Percentiles rank a stretch among this genome's conserved stretches.
Conservation (phyloP, 106 monocot genomes). For the Dendrobium chrysotoxum region DNA sequence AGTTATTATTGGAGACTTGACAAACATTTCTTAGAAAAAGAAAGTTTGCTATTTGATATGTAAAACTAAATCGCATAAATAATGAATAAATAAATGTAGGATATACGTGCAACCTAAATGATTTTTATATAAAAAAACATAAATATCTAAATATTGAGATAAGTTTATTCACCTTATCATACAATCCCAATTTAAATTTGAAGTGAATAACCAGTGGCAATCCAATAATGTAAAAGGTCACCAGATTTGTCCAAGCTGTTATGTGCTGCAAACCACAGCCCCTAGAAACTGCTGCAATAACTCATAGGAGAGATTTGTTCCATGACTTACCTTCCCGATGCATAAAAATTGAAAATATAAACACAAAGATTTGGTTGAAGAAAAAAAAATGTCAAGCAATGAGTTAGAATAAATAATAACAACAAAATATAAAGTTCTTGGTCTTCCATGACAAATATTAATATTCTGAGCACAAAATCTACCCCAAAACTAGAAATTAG, state of each 20-base stretch:
- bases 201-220: conserved; percentile 55
- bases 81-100: too few relatives aligned
- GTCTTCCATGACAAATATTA: background rate
- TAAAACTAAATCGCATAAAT: too few relatives aligned
- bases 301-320: conserved; percentile 23
- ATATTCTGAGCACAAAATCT: background rate
- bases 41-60: too few relatives aligned
- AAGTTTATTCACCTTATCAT: conserved; percentile 36
- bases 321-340: conserved; percentile 32
- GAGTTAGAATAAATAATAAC: background rate
- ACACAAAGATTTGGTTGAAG: too few relatives aligned
- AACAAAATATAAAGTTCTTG: background rate
- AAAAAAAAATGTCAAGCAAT: background rate
- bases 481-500: background rate
- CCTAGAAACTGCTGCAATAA: conserved; percentile 54
- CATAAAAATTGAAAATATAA: background rate
- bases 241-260: conserved; percentile 77
- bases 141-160: too few relatives aligned
- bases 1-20: too few relatives aligned
- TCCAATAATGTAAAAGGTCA: conserved; percentile 54
- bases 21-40: too few relatives aligned
- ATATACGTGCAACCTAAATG: too few relatives aligned
- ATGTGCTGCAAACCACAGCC: conserved; percentile 88
- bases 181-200: conserved; percentile 37
- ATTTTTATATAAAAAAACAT: too few relatives aligned